Conservation (phyloP, 1,139 yeast genomes). For the Taphrina communis region DNA sequence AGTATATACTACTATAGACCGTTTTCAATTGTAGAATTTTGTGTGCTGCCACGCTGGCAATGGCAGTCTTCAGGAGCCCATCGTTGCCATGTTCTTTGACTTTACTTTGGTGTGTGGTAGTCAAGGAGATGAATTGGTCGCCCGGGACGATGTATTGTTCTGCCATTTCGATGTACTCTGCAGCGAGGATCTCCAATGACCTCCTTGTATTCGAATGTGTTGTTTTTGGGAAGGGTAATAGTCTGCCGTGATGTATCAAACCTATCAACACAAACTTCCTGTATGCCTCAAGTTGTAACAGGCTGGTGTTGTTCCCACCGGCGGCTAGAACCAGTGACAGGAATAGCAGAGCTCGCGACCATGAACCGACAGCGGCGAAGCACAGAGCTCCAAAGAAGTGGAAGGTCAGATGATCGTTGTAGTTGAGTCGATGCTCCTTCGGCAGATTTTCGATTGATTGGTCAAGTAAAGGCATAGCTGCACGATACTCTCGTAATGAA, state of each 20-base stretch:
- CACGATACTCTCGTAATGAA: background rate
- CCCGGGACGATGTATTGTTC: background rate
- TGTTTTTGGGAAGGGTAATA: constrained; percentile 14
- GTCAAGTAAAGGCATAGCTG: constrained; percentile 16
- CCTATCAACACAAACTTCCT: constrained; percentile 45
- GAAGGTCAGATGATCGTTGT: constrained; percentile 45
- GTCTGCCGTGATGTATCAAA: constrained; percentile 43
- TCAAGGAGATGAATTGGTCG: background rate
- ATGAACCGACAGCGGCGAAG: constrained; percentile 45
- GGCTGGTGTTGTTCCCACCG: constrained; percentile 38
- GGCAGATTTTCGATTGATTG: constrained; percentile 24
- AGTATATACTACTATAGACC: constrained; percentile 6
- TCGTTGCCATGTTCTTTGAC: constrained; percentile 20
- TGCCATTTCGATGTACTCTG: constrained; percentile 19
- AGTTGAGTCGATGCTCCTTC: constrained; percentile 28
- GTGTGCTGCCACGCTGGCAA: constrained; percentile 21
- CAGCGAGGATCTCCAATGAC: constrained; percentile 12
- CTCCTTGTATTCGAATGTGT: background rate
- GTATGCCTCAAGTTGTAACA: constrained; percentile 44
- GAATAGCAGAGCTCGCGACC: constrained; percentile 47
- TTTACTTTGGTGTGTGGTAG: background rate
- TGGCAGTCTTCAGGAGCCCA: constrained; percentile 11
- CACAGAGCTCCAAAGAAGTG: constrained; percentile 48
- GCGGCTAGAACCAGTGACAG: constrained; percentile 47
- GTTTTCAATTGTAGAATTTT: constrained; percentile 8